Conservation (phyloP, 345 rosid species). For the Eucalyptus polyanthemos region DNA sequence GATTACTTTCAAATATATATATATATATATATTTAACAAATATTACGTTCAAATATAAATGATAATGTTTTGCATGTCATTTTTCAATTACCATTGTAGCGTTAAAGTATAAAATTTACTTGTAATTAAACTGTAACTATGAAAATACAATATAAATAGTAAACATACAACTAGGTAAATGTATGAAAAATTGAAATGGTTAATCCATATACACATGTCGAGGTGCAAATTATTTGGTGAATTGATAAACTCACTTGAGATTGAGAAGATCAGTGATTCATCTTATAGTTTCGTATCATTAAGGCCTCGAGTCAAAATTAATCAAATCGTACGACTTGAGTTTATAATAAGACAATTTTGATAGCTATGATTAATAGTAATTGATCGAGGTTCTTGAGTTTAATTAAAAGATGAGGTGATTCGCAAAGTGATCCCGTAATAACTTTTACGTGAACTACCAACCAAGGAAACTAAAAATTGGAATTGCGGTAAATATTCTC, state of each 20-base stretch:
- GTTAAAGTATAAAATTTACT: neutral
- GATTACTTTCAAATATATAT: too few relatives aligned
- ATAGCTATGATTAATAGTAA: neutral
- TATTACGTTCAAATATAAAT: too few relatives aligned
- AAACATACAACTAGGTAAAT: neutral
- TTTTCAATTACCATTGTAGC: neutral
- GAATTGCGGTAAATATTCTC: conserved; percentile 32
- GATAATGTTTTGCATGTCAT: too few relatives aligned
- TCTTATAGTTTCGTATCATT: neutral
- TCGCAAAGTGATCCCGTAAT: too few relatives aligned
- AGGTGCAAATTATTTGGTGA: neutral
- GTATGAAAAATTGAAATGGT: neutral
- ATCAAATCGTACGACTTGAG: neutral
- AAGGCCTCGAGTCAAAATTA: neutral
- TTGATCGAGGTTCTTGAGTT: neutral
- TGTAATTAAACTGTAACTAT: neutral
- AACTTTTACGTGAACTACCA: too few relatives aligned
- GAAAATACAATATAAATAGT: neutral
- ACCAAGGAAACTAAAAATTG: too few relatives aligned
- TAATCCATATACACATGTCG: neutral
- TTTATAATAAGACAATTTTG: fast-evolving
- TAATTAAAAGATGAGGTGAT: neutral
- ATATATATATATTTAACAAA: too few relatives aligned
- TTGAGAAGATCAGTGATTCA: neutral
- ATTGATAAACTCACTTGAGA: neutral